phyloP scores from a whole-genome alignment of 495 filamentous ascomycete genomes.

The Staphylotrichum tortipilum region DNA sequence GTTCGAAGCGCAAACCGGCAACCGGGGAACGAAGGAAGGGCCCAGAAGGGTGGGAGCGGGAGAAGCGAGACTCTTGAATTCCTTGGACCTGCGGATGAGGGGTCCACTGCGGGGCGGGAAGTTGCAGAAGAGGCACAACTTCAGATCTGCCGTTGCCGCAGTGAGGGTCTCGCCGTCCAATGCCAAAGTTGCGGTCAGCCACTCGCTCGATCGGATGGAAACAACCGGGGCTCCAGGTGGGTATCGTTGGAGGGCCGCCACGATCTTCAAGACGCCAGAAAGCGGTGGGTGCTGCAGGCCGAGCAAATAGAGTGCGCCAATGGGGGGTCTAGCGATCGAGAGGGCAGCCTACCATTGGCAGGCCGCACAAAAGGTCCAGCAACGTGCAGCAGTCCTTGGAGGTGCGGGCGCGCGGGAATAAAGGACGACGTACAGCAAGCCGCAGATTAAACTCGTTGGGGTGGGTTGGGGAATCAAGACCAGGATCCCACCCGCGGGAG shows the following conservation, averaged over 20 bases:
- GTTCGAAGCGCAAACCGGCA: background rate
- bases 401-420: no score
- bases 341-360: slow-evolving; percentile 11
- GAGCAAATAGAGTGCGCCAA: slow-evolving; percentile 9
- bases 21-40: background rate
- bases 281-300: slow-evolving; percentile 3
- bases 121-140: background rate
- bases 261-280: background rate
- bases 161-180: slow-evolving; percentile 1
- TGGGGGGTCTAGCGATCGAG: background rate
- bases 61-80: slow-evolving; percentile 15
- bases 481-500: no score
- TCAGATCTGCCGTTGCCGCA: slow-evolving; percentile 10
- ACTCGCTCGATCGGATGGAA: slow-evolving; percentile 7
- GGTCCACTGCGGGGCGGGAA: background rate
- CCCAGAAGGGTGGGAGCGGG: slow-evolving; percentile 2
- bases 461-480: no score
- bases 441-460: no score
- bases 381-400: no score
- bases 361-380: slow-evolving; percentile 8
- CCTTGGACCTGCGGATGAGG: background rate
- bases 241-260: background rate
- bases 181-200: slow-evolving; percentile 15
- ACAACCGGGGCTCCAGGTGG: slow-evolving; percentile 10
- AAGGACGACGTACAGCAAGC: no score